phyloP scores from a whole-genome alignment of 2,329 filamentous ascomycete species.

The Fusarium sp. region DNA sequence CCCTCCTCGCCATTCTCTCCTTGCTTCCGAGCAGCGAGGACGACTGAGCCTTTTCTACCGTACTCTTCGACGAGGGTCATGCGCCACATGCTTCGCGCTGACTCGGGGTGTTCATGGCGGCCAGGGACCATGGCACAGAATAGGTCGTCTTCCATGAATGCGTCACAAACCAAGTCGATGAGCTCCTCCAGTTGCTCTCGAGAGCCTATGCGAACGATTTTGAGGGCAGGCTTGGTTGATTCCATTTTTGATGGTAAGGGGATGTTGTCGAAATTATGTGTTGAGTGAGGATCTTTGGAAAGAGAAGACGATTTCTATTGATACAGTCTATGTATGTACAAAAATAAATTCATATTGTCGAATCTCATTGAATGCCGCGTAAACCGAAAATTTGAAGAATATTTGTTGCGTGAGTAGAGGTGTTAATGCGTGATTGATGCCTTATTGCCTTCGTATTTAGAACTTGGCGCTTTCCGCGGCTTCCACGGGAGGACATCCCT shows the following conservation, averaged over 20 bases:
- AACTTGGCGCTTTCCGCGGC: background rate
- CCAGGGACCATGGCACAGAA: conserved; percentile 13
- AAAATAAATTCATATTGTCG: background rate
- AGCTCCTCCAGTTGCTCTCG: conserved; percentile 14
- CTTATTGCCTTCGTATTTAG: conserved; percentile 3
- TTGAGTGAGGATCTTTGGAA: background rate
- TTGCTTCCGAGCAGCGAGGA: background rate
- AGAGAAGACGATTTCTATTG: background rate
- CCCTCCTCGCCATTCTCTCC: background rate
- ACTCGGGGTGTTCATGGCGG: conserved; percentile 12
- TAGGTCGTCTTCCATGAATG: conserved; percentile 17
- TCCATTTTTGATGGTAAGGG: background rate
- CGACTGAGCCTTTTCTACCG: conserved; percentile 5
- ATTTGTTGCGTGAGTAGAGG: background rate
- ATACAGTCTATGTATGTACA: background rate
- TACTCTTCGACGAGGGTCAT: conserved; percentile 14
- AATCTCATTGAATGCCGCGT: background rate
- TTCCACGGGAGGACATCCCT: background rate
- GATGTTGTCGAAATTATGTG: background rate
- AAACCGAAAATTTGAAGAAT: background rate
- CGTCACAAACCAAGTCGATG: background rate
- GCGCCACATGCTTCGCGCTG: conserved; percentile 16
- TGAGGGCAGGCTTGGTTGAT: background rate
- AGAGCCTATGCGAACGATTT: conserved; percentile 6
- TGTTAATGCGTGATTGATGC: background rate